phyloP scores from a whole-genome alignment of 352 stramenopile species.

The Pythium monospermum region DNA sequence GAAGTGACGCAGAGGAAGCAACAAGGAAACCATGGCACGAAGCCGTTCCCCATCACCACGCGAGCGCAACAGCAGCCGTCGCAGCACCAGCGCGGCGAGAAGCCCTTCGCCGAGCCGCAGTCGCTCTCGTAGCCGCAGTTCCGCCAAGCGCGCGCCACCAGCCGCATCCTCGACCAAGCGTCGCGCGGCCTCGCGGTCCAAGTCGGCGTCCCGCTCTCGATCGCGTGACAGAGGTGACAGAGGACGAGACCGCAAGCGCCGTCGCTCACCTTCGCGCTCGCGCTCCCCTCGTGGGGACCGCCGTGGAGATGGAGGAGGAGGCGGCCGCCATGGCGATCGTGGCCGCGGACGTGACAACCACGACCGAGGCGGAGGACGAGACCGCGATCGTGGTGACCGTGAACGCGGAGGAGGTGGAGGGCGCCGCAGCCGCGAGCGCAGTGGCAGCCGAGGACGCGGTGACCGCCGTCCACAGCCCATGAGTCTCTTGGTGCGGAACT shows the following conservation, averaged over 20 bases:
- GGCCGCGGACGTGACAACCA: slow-evolving; percentile 14
- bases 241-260: slow-evolving; percentile 31
- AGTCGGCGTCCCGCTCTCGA: slow-evolving; percentile 18
- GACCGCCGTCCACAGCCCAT: slow-evolving; percentile 18
- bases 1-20: not conserved
- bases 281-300: slow-evolving; percentile 5
- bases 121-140: slow-evolving; percentile 19
- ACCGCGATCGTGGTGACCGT: slow-evolving; percentile 10
- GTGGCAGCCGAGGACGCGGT: slow-evolving; percentile 10
- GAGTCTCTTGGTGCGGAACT: slow-evolving; percentile 33
- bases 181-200: slow-evolving; percentile 10
- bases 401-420: slow-evolving; percentile 11
- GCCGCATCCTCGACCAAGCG: slow-evolving; percentile 10
- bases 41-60: slow-evolving; percentile 48
- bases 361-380: slow-evolving; percentile 22
- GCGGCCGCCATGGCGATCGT: slow-evolving; percentile 12
- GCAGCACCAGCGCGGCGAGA: slow-evolving; percentile 16
- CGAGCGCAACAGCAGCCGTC: slow-evolving; percentile 22
- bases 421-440: slow-evolving; percentile 7
- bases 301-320: not conserved
- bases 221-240: no score
- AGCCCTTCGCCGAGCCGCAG: slow-evolving; percentile 26
- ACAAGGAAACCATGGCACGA: slow-evolving; percentile 5
- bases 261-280: slow-evolving; percentile 32
- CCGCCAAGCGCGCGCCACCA: slow-evolving; percentile 4